phyloP scores from a whole-genome alignment of 2,329 filamentous ascomycete genomes.

The Herpomyces periplanetae region DNA sequence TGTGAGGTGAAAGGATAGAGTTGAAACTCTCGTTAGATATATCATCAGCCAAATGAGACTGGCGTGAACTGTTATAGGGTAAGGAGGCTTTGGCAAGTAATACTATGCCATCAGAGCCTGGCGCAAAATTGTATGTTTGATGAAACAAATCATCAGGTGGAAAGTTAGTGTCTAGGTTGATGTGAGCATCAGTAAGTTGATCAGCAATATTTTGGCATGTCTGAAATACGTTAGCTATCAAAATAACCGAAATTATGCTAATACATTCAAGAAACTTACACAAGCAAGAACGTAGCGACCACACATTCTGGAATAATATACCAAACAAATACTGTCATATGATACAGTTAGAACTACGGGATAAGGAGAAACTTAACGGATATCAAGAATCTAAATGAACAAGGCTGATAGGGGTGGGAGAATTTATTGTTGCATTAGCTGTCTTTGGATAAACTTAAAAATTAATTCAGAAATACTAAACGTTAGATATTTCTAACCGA shows the following conservation, averaged over 20 bases:
- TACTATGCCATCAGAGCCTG: conserved; percentile 45
- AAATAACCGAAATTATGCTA: conserved; percentile 3
- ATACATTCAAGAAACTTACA: conserved; percentile 9
- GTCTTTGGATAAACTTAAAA: no score
- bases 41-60: conserved; percentile 8
- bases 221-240: conserved; percentile 10
- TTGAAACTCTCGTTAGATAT: conserved; percentile 19
- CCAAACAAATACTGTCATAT: no score
- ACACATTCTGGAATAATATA: conserved; percentile 14
- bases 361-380: no score
- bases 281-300: conserved; percentile 22
- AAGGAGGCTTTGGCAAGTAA: no score
- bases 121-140: conserved; percentile 69
- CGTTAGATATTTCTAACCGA: no score
- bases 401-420: no score
- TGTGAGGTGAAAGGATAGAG: conserved; percentile 4
- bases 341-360: no score
- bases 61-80: no score
- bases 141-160: conserved; percentile 28
- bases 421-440: no score
- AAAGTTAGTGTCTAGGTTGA: conserved; percentile 27
- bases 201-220: conserved; percentile 33
- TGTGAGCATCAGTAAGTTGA: conserved; percentile 28
- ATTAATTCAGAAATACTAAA: no score
- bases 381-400: no score